Evolutionary conservation across 2,329 filamentous ascomycete genomes (phyloP), one percentile per base, ranked within the genome.

Genomic region (Sphaerulina populicola): DNA sequence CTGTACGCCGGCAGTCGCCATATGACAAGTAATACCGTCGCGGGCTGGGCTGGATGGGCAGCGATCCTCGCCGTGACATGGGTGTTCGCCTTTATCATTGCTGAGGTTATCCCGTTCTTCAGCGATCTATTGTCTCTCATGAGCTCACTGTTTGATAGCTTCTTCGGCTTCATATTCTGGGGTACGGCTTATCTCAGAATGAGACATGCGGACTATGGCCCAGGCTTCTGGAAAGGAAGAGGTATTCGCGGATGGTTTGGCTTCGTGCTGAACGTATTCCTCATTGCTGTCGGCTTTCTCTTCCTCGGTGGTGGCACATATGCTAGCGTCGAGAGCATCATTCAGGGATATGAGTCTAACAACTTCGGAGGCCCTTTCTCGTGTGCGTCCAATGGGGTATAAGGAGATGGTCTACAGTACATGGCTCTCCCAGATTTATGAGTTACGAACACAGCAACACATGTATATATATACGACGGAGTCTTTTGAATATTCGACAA

Each of bases 151-250:
- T 95, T 95, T 65, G 88, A 95, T 70, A 91, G 86, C 48, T 91
- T 89, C 76, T 91, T 91, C 62, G 90, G 90, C 21, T 96, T 95
- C 74, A 94, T 95, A 64, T 96, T 95, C 74, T 96, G 86, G 86
- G 86, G 85, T 10, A 78, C 88, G 1, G 86, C 86, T 0, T 91
- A 88, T 64, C 78, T 89, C 63, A 79, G 85, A 50, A 87, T 91
- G 85, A 77, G 85, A 43, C 72, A 72, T 15, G 83, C 78, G 1
- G 83, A 87, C 56, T 76, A 80, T 33, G 74, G 77, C 6, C 64
- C 75, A 2, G 70, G 73, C 0, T 74, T 78, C 30, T 74, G 77
- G 45, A 76, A 73, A 56, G 71, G 70, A 1, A 72, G 78, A 31
- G 80, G 77, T 43, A 62, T 82, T 31, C 70, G 67, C 37, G 75